Percentiles rank a stretch among this genome's conserved stretches.
Conservation (phyloP, 2,329 filamentous ascomycete genomes). For the Reticulascus tulasneorum region DNA sequence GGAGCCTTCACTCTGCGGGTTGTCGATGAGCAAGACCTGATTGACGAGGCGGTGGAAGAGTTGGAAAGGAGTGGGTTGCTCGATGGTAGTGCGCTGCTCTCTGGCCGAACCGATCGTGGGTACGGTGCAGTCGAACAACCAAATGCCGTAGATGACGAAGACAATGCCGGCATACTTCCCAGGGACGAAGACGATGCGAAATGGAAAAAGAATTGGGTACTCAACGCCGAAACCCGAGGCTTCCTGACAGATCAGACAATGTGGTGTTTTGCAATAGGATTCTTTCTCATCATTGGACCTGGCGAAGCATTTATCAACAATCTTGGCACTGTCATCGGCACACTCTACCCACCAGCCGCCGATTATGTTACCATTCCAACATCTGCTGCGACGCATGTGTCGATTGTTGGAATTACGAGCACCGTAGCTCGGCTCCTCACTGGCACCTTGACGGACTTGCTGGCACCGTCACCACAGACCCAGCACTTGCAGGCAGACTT, state of each 20-base stretch:
- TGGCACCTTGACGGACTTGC: constrained; percentile 80
- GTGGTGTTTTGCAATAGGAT: constrained; percentile 90
- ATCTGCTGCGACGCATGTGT: constrained; percentile 82
- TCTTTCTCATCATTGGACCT: constrained; percentile 89
- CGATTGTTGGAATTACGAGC: constrained; percentile 84
- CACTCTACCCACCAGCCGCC: constrained; percentile 62
- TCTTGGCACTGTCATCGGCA: constrained; percentile 87
- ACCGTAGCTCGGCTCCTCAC: constrained; percentile 88
- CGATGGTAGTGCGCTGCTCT: constrained; percentile 65
- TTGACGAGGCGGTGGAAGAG: constrained; percentile 85
- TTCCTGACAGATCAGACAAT: constrained; percentile 89
- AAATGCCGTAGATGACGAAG: constrained; percentile 36
- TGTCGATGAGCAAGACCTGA: constrained; percentile 80
- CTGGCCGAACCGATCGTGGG: constrained; percentile 36
- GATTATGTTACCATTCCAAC: constrained; percentile 41
- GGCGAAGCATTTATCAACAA: constrained; percentile 99
- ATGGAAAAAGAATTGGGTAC: constrained; percentile 80
- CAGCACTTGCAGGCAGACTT: constrained; percentile 48
- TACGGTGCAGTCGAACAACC: constrained; percentile 61
- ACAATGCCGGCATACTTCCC: constrained; percentile 36
- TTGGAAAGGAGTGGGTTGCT: constrained; percentile 85
- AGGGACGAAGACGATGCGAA: constrained; percentile 42
- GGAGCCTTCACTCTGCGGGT: constrained; percentile 73
- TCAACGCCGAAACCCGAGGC: constrained; percentile 83
- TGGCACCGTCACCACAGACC: constrained; percentile 66